These are phyloP conservation scores for Colletotrichum filicis DNA, from an alignment of 2,329 filamentous ascomycete genomes.

Conservation along the genomic window DNA sequence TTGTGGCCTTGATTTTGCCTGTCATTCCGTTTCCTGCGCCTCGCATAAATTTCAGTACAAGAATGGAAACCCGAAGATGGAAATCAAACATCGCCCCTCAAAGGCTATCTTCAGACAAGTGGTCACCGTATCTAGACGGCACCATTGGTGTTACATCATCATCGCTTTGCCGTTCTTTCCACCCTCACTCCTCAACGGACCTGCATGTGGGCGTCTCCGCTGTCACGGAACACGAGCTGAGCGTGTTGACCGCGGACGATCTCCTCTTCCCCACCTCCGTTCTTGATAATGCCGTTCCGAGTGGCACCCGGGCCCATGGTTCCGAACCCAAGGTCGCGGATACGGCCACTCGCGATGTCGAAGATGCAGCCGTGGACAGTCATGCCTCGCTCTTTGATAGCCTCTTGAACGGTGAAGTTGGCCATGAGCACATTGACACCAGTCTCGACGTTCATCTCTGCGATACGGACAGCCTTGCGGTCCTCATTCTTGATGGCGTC, in stretches of 20 bases:
- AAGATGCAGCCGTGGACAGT: slow-evolving; percentile 84
- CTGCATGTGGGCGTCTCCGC: slow-evolving; percentile 49
- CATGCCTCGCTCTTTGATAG: slow-evolving; percentile 75
- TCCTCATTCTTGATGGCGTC: slow-evolving; percentile 62
- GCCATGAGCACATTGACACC: slow-evolving; percentile 75
- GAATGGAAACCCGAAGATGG: neutral
- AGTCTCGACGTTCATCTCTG: slow-evolving; percentile 80
- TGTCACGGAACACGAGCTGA: slow-evolving; percentile 60
- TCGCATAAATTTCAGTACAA: neutral
- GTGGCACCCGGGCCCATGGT: slow-evolving; percentile 38
- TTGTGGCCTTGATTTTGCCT: neutral
- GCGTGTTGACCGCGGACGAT: slow-evolving; percentile 60
- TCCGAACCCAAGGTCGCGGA: slow-evolving; percentile 61
- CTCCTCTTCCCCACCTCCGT: slow-evolving; percentile 40
- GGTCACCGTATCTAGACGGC: neutral
- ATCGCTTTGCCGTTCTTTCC: neutral
- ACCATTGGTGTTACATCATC: neutral
- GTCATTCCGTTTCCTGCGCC: neutral
- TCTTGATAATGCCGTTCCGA: slow-evolving; percentile 21
- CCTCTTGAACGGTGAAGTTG: slow-evolving; percentile 76
- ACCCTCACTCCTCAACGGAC: slow-evolving; percentile 36
- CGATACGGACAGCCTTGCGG: slow-evolving; percentile 69
- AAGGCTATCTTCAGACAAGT: neutral
- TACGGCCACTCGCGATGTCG: slow-evolving; percentile 64
- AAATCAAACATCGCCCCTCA: neutral